Conservation (phyloP, 1,139 yeast genomes). For the Taiozyma sp. region DNA sequence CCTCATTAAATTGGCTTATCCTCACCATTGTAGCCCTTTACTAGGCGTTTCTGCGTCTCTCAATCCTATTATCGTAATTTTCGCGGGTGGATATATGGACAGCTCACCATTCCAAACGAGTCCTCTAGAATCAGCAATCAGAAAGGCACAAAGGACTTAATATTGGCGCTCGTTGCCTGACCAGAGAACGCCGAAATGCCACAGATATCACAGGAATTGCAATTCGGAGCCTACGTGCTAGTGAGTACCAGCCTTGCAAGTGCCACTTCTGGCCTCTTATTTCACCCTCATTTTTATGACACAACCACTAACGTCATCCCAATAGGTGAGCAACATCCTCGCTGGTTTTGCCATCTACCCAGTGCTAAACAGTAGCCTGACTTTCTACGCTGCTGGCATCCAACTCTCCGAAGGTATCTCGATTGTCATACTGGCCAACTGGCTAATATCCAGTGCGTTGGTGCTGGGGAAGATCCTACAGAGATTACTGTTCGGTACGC, state of each 20-base stretch:
- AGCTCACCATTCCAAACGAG: not conserved
- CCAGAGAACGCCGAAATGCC: not conserved
- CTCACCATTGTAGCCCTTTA: not conserved
- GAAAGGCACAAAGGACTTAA: not conserved
- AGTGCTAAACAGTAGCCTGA: constrained; percentile 35
- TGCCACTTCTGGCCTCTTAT: constrained; percentile 1
- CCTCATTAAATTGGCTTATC: not conserved
- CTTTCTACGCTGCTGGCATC: constrained; percentile 39
- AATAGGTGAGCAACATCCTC: constrained; percentile 26
- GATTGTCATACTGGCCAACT: constrained; percentile 31
- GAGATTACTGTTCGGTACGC: constrained; percentile 61
- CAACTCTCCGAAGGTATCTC: constrained; percentile 40
- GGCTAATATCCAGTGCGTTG: constrained; percentile 24
- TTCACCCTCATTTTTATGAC: not conserved
- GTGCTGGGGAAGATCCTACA: constrained; percentile 28
- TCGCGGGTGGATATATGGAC: not conserved
- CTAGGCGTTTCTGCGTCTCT: not conserved
- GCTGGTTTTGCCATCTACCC: constrained; percentile 28
- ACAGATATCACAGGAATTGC: constrained; percentile 7
- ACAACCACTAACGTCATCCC: constrained; percentile 5
- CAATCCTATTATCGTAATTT: not conserved
- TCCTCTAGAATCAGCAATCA: not conserved
- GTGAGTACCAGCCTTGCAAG: constrained; percentile 7
- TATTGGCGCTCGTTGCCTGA: not conserved
- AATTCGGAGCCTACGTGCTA: constrained; percentile 14